A percentile compares a stretch with the other conserved stretches of the same genome.
phyloP scores from a whole-genome alignment of 2,329 filamentous ascomycete species.

The Madurella fahalii region DNA sequence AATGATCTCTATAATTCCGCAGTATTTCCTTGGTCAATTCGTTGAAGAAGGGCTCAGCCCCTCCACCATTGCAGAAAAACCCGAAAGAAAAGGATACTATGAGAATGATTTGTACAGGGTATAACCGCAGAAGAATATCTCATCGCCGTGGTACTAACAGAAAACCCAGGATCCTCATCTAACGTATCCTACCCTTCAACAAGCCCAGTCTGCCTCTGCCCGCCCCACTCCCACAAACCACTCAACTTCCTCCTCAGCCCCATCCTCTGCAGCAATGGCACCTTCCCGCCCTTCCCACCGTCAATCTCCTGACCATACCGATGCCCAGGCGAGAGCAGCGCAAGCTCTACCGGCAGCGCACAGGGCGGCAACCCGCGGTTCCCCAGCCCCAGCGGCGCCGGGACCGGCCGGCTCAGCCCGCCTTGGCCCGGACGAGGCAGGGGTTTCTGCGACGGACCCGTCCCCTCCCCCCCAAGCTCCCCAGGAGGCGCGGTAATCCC shows the following conservation, averaged over 20 bases:
- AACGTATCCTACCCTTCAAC: constrained; percentile 4
- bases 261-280: constrained; percentile 13
- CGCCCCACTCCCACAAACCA: constrained; percentile 13
- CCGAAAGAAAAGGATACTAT: no score
- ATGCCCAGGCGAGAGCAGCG: constrained; percentile 14
- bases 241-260: constrained; percentile 20
- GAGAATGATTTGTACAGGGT: no score
- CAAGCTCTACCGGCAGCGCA: constrained; percentile 9
- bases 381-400: constrained; percentile 1
- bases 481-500: not conserved
- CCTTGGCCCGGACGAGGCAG: not conserved
- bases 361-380: constrained; percentile 14
- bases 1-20: no score
- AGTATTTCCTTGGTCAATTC: no score
- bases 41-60: no score
- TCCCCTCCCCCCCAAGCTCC: not conserved
- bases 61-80: no score
- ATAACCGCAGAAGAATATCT: no score
- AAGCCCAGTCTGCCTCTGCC: constrained; percentile 4
- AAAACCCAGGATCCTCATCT: no score
- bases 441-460: not conserved
- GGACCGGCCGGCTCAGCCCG: not conserved
- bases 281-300: constrained; percentile 5
- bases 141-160: no score
- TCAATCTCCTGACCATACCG: not conserved